Base-by-base conservation (phyloP, 164 flowering plant species). In the Dillenia turbinata region DNA sequence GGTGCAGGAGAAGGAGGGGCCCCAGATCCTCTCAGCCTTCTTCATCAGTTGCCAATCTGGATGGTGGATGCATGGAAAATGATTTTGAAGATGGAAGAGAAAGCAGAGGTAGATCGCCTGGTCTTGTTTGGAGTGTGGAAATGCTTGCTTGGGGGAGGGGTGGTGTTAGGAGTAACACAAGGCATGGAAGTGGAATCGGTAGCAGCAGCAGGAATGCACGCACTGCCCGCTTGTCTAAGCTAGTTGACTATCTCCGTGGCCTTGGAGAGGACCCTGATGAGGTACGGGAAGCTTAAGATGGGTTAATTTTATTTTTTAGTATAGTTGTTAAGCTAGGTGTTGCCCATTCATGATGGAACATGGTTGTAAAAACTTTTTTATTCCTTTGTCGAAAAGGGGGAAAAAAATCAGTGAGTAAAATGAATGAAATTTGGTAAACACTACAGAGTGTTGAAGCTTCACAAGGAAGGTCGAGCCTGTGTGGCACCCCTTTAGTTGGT, bases 111-210 rank as follows among this genome's bases (percentile, higher is more conserved):
- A 69, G 81, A 53, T 82, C 88, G 55, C 79, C 85, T 66, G 86
- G 82, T 10, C 71, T 78, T 66, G 75, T 71, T 11, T 80, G 86
- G 54, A 76, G 62, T 56, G 63, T 91, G 1, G 93, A 92, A 70
- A 80, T 77, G 63, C 86, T 86, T 61, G 79, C 79, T 49, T 93
- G 98, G 98, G 98, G 97, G 12, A 71, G 74, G 70, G 97, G 92
- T 51, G 93, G 98, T 17, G 65, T 69, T 13, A 73, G 97, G 44
- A 91, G 97, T 71, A 77, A 84, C 73, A 85, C 79, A 9, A 73
- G 93, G 24, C 75, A 86, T 74, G 85, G 92, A 2, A 77, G 73
- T 33, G 40, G 40, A 33, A 33, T 4, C 5, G 40, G 40, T 33
- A 6, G 40, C 56, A 77, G 70, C 60, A 69, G 71, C 57, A 83